These are phyloP conservation scores for Trichoderma sp. DNA, from an alignment of 2,329 filamentous ascomycete species.

Conservation along the genomic window DNA sequence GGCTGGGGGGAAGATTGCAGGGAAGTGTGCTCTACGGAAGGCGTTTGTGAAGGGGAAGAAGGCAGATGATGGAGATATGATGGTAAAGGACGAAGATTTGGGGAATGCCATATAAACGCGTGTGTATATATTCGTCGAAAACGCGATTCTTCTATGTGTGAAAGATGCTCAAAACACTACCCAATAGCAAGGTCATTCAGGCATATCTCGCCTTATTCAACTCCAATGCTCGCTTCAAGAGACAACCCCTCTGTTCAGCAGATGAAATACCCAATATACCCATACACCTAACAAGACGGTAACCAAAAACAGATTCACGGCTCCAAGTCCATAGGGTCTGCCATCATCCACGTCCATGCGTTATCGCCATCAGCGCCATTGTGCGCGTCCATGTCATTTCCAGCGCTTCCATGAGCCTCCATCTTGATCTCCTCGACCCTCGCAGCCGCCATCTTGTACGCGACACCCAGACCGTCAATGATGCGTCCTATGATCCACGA, in stretches of 20 bases:
- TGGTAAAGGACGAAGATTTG: not conserved
- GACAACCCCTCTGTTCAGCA: not conserved
- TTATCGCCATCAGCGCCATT: constrained; percentile 30
- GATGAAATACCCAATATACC: not conserved
- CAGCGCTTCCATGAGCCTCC: constrained; percentile 34
- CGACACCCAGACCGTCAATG: constrained; percentile 60
- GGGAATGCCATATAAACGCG: not conserved
- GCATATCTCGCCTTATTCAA: not conserved
- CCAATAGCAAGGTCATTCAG: not conserved
- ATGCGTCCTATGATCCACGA: constrained; percentile 60
- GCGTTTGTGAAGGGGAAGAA: constrained; percentile 38
- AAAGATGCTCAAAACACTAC: not conserved
- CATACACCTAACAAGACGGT: not conserved
- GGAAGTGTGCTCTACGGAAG: constrained; percentile 45
- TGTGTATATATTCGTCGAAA: not conserved
- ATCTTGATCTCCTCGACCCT: constrained; percentile 44
- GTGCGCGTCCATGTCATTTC: constrained; percentile 11
- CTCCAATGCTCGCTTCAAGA: not conserved
- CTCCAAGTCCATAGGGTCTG: constrained; percentile 45
- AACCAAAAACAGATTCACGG: constrained; percentile 20
- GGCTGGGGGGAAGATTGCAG: constrained; percentile 45
- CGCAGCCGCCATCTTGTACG: constrained; percentile 53
- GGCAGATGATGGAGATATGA: not conserved
- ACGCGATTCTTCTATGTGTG: constrained; percentile 2
- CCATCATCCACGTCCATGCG: constrained; percentile 47